These are phyloP conservation scores for Botryotinia convoluta DNA, from an alignment of 2,329 filamentous ascomycete genomes.

Conservation along the genomic window DNA sequence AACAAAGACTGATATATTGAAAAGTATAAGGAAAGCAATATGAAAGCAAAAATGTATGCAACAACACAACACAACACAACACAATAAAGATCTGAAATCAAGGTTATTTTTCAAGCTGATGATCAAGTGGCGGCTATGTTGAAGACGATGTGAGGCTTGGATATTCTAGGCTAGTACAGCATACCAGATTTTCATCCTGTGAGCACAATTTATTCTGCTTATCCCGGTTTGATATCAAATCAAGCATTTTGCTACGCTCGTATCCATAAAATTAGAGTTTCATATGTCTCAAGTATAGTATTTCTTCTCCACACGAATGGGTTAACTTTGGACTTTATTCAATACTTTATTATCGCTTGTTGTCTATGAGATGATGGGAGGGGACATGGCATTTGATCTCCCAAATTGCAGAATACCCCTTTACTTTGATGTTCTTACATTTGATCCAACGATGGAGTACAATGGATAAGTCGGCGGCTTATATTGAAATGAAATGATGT, in stretches of 20 bases:
- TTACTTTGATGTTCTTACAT: neutral
- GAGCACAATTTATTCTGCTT: neutral
- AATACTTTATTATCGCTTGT: neutral
- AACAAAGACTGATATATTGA: neutral
- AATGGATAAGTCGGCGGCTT: neutral
- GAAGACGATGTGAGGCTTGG: neutral
- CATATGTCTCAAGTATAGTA: neutral
- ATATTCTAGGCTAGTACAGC: neutral
- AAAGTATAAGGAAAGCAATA: neutral
- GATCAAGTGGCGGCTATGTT: conserved; percentile 8
- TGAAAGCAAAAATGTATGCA: neutral
- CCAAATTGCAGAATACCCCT: neutral
- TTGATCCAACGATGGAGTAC: neutral
- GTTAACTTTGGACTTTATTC: neutral
- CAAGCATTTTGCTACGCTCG: neutral
- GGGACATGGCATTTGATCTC: neutral
- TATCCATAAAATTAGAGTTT: conserved; percentile 4
- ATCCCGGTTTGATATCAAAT: neutral
- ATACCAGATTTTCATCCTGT: neutral
- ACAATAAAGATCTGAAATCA: neutral
- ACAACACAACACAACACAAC: no score
- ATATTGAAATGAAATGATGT: neutral
- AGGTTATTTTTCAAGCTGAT: neutral
- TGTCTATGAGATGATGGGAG: neutral
- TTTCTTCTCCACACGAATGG: neutral